phyloP scores from a whole-genome alignment of 2,329 filamentous ascomycete species.

The Diaporthe velutina region DNA sequence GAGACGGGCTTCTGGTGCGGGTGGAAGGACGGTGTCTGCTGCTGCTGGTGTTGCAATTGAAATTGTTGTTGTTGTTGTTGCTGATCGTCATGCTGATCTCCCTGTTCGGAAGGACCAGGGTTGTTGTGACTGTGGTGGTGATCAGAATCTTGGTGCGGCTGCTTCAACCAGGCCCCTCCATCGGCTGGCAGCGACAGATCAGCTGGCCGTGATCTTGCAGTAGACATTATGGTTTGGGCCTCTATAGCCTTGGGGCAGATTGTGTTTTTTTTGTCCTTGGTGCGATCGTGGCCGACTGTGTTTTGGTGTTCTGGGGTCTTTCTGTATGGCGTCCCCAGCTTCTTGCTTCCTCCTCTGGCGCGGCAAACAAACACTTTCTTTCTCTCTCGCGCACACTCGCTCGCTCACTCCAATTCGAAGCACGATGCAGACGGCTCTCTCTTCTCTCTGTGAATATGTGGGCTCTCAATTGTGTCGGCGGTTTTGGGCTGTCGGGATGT shows the following conservation, averaged over 20 bases:
- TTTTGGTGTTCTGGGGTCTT: background rate
- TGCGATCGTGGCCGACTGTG: background rate
- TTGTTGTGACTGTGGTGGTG: background rate
- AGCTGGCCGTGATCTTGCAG: conserved; percentile 27
- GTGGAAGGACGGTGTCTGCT: background rate
- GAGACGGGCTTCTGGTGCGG: background rate
- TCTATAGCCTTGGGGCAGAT: background rate
- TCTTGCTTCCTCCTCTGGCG: conserved; percentile 4
- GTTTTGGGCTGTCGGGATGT: background rate
- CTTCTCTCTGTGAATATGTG: too few relatives aligned
- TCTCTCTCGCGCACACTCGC: background rate
- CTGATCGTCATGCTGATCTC: conserved; percentile 17
- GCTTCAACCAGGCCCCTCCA: conserved; percentile 30
- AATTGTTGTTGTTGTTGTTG: background rate
- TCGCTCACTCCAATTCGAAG: background rate
- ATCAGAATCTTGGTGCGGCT: conserved; percentile 4
- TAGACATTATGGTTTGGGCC: conserved; percentile 26
- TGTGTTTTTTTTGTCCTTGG: background rate
- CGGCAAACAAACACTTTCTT: conserved; percentile 10
- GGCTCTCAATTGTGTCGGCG: background rate
- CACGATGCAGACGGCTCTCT: background rate
- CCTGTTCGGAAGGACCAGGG: background rate
- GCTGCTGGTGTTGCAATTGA: background rate
- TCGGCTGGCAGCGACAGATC: conserved; percentile 27
- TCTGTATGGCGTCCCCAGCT: background rate